A percentile compares a stretch with the other conserved stretches of the same genome.
These are phyloP conservation scores for Hyaloscypha hepaticicola DNA, from an alignment of 495 filamentous ascomycete species.

Conservation along the genomic window DNA sequence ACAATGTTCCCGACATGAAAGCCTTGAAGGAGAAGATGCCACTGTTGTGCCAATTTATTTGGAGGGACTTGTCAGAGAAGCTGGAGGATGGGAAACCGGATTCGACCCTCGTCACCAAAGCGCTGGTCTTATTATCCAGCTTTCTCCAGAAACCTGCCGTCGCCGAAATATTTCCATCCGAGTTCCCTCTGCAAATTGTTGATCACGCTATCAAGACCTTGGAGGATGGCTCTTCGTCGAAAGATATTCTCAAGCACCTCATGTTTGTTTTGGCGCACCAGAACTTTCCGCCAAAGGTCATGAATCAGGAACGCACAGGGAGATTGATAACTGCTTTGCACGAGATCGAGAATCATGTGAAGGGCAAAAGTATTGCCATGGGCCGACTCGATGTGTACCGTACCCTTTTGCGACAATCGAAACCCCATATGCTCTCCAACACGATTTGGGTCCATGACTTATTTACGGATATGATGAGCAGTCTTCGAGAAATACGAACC, in stretches of 20 bases:
- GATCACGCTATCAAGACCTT: conserved; percentile 74
- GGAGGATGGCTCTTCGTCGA: conserved; percentile 61
- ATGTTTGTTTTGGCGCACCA: conserved; percentile 76
- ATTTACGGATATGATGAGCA: conserved; percentile 78
- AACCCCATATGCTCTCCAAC: conserved; percentile 59
- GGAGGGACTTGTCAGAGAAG: conserved; percentile 67
- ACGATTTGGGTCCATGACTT: conserved; percentile 77
- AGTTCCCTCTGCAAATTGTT: conserved; percentile 75
- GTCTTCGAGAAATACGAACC: conserved; percentile 67
- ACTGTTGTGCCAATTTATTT: conserved; percentile 72
- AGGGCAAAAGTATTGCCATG: conserved; percentile 72
- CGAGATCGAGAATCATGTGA: conserved; percentile 68
- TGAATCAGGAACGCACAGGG: conserved; percentile 65
- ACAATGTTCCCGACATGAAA: conserved; percentile 67
- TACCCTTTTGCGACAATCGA: conserved; percentile 67
- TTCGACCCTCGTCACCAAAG: conserved; percentile 66
- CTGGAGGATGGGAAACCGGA: conserved; percentile 51
- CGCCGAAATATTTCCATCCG: conserved; percentile 62
- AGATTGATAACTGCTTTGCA: conserved; percentile 67
- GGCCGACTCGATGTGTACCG: conserved; percentile 75
- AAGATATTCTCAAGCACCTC: conserved; percentile 72
- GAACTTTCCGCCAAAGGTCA: conserved; percentile 68
- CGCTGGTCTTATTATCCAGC: conserved; percentile 69
- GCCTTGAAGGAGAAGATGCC: conserved; percentile 73
- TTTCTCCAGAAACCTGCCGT: conserved; percentile 69